Evolutionary conservation across 2,329 filamentous ascomycete genomes (phyloP).

Genomic region (Alternaria angustiovoidea): DNA sequence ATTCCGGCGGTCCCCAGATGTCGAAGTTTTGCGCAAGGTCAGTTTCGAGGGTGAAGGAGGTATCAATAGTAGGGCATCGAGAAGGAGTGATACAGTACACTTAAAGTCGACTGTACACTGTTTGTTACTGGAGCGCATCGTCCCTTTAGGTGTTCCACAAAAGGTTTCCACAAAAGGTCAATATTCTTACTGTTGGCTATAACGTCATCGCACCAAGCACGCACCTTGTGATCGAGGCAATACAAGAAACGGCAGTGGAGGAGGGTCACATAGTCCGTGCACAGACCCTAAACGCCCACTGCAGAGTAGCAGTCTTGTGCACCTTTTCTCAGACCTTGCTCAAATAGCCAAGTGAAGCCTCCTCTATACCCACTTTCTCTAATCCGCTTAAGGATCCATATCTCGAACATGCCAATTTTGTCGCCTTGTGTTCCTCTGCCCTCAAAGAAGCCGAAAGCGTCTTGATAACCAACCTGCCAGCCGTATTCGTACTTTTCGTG

Average conservation of each 20-base stretch:
- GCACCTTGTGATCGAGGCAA: not conserved
- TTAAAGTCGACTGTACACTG: not conserved
- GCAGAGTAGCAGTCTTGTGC: constrained; percentile 51
- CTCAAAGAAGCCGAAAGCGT: constrained; percentile 62
- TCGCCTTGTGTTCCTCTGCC: constrained; percentile 53
- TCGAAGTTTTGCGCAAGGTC: not conserved
- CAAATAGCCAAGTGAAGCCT: constrained; percentile 60
- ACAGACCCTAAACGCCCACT: constrained; percentile 25
- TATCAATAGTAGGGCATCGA: not conserved
- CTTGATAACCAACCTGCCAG: constrained; percentile 64
- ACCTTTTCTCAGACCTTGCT: constrained; percentile 59
- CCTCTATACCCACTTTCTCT: constrained; percentile 60
- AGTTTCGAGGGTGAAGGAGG: not conserved
- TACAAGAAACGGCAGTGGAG: constrained; percentile 1
- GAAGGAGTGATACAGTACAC: constrained; percentile 5
- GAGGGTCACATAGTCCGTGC: not conserved
- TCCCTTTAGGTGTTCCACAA: constrained; percentile 3
- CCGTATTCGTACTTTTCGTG: constrained; percentile 64
- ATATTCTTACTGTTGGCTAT: not conserved
- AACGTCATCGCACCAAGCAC: constrained; percentile 1
- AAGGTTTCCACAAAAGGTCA: constrained; percentile 6
- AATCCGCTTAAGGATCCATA: constrained; percentile 66
- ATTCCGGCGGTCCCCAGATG: not conserved
- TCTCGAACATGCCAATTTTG: constrained; percentile 64
- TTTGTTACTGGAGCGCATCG: not conserved